Base-by-base conservation (phyloP, 208 protist genomes). In the Perkinsela sp. region DNA sequence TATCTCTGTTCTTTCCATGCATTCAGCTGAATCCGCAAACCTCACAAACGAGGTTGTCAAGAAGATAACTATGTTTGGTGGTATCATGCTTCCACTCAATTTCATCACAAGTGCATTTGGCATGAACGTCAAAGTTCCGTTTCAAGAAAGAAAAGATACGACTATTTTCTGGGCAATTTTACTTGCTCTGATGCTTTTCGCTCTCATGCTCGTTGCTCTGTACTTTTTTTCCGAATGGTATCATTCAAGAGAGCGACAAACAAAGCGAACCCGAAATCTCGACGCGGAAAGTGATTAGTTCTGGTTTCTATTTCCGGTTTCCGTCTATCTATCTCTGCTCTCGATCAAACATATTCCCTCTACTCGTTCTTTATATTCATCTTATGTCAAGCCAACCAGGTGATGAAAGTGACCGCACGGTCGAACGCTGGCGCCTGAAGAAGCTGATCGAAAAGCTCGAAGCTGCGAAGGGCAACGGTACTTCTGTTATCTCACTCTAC, bases 391-490 rank as follows among this genome's bases (percentile, higher is more conserved):
- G 16, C 16, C 6, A 48, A 16, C 67, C 32, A 70, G 67, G 68
- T n/a, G 72, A 70, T 22, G 77, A 78, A 31, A 69, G 32, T 13
- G 91, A 96, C 57, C 71, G 93, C 73, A 92, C 91, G 48, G 93
- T 99, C 72, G 91, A 98, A 83, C 88, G 96, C 69, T 99, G 93
- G 85, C 98, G 96, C 82, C 93, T 99, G 67, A 98, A 98, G 83
- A 97, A 97, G 79, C 83, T 98, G 29, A 98, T 99, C 74, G 86
- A 97, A 68, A 95, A 83, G 72, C 84, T 99, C 0, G 87, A 97
- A 74, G 83, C 82, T n/a, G 95, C 95, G 0, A 85, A 94, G 67
- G 96, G 94, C 66, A 97, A 98, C 81, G 96, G 96, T 31, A 98
- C 97, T 6, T 91, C 79, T 70, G 97, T 99, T 81, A 98, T 99